Conservation (phyloP, 23 red algal genomes). For the Gracilaria vermiculophylla region DNA sequence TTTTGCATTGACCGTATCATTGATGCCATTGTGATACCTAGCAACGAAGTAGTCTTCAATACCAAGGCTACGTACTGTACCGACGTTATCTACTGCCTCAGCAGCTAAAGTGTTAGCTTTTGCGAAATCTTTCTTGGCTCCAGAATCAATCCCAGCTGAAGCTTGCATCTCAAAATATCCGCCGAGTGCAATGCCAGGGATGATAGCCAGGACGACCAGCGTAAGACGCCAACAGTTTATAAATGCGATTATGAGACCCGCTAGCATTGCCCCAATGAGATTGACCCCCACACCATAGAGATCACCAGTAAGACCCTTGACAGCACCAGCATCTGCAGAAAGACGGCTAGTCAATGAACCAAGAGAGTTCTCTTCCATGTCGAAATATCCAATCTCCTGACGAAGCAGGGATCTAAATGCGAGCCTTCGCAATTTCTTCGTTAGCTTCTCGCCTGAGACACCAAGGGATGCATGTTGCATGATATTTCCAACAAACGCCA, state of each 20-base stretch:
- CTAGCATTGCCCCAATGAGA: conserved; percentile 29
- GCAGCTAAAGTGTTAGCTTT: conserved; percentile 67
- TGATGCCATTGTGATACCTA: conserved; percentile 44
- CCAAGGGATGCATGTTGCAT: conserved; percentile 70
- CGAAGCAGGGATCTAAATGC: conserved; percentile 78
- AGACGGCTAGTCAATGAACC: conserved; percentile 58
- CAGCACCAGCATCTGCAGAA: conserved; percentile 40
- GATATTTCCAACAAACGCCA: conserved; percentile 36
- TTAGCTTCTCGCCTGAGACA: conserved; percentile 84
- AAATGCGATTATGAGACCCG: conserved; percentile 68
- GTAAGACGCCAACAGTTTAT: conserved; percentile 57
- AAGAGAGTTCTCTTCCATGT: conserved; percentile 67
- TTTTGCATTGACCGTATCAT: conserved; percentile 16
- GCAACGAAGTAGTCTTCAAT: conserved; percentile 60
- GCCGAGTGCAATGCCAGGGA: conserved; percentile 74
- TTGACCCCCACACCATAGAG: conserved; percentile 38
- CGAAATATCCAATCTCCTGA: conserved; percentile 89
- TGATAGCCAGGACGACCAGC: conserved; percentile 65
- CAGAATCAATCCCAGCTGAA: conserved; percentile 76
- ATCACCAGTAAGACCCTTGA: conserved; percentile 73
- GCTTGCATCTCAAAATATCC: conserved; percentile 82
- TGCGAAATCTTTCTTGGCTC: conserved; percentile 56
- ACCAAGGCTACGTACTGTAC: conserved; percentile 68
- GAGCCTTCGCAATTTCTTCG: conserved; percentile 56
- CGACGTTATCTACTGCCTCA: conserved; percentile 84